Evolutionary conservation across 2,329 filamentous ascomycete genomes (phyloP).

Genomic region (Aspergillus nomiae): DNA sequence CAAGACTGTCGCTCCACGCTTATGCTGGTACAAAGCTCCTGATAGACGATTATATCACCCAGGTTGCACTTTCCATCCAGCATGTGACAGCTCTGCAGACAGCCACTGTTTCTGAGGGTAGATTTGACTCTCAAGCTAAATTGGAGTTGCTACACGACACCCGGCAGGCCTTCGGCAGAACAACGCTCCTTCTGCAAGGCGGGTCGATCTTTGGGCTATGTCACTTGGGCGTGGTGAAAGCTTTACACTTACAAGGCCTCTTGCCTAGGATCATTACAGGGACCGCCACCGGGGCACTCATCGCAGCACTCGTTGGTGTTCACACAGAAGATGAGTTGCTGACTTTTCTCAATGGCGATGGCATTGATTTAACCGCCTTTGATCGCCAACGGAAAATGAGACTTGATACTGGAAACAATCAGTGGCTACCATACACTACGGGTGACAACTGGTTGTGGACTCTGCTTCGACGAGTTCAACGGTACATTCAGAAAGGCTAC

Average conservation of each 20-base stretch:
- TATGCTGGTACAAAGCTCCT: constrained; percentile 87
- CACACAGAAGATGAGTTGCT: constrained; percentile 85
- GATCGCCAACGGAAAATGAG: constrained; percentile 43
- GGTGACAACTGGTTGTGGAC: constrained; percentile 56
- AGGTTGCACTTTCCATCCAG: constrained; percentile 78
- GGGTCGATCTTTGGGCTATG: constrained; percentile 90
- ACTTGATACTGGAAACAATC: constrained; percentile 6
- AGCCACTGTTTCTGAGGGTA: constrained; percentile 49
- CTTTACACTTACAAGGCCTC: constrained; percentile 75
- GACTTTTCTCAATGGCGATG: constrained; percentile 72
- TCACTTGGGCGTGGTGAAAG: constrained; percentile 87
- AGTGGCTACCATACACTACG: constrained; percentile 25
- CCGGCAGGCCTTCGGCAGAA: constrained; percentile 83
- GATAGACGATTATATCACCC: constrained; percentile 87
- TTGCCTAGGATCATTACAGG: constrained; percentile 89
- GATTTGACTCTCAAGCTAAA: constrained; percentile 73
- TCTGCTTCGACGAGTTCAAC: constrained; percentile 63
- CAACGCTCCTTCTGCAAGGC: constrained; percentile 82
- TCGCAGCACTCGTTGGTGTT: constrained; percentile 83
- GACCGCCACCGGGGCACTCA: constrained; percentile 85
- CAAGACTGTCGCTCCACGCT: constrained; percentile 78
- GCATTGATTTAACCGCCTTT: constrained; percentile 82
- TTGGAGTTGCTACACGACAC: constrained; percentile 85
- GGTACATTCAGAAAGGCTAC: constrained; percentile 76
- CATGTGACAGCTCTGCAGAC: constrained; percentile 72